Evolutionary conservation across 2,329 filamentous ascomycete species (phyloP).

Genomic region (Epichloe elymi): DNA sequence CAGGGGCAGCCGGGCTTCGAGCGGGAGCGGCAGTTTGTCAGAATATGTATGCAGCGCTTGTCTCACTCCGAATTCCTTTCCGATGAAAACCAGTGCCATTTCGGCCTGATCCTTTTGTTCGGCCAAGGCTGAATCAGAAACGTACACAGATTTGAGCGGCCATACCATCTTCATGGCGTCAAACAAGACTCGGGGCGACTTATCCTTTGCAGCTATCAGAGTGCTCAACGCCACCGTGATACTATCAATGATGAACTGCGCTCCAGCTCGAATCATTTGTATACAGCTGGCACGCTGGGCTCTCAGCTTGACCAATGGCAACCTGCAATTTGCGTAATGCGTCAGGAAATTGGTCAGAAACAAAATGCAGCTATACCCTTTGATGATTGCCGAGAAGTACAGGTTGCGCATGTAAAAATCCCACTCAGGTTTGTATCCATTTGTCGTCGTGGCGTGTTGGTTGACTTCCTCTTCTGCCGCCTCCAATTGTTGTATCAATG

Average conservation of each 20-base stretch:
- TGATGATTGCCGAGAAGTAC: conserved; percentile 20
- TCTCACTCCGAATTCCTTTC: conserved; percentile 22
- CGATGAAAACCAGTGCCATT: conserved; percentile 19
- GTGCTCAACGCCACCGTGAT: conserved; percentile 15
- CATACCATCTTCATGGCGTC: conserved; percentile 25
- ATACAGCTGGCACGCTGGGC: conserved; percentile 17
- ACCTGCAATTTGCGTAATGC: conserved; percentile 14
- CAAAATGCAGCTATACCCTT: conserved; percentile 21
- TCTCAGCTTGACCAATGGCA: conserved; percentile 14
- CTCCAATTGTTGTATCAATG: conserved; percentile 13
- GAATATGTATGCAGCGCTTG: conserved; percentile 19
- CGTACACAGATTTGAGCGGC: conserved; percentile 22
- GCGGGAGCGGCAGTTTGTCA: conserved; percentile 11
- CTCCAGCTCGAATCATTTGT: conserved; percentile 13
- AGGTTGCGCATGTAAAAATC: conserved; percentile 21
- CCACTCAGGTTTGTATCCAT: conserved; percentile 5
- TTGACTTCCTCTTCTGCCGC: conserved; percentile 13
- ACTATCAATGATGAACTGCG: conserved; percentile 17
- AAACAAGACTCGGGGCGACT: conserved; percentile 21
- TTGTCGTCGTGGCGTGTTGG: conserved; percentile 7
- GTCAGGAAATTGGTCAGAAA: conserved; percentile 23
- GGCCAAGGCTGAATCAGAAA: conserved; percentile 15
- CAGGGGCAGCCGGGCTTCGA: conserved; percentile 15
- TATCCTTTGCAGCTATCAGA: conserved; percentile 12
- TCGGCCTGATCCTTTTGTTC: conserved; percentile 17